Conservation (phyloP, 2,329 filamentous ascomycete species). For the Exserohilum turcica region DNA sequence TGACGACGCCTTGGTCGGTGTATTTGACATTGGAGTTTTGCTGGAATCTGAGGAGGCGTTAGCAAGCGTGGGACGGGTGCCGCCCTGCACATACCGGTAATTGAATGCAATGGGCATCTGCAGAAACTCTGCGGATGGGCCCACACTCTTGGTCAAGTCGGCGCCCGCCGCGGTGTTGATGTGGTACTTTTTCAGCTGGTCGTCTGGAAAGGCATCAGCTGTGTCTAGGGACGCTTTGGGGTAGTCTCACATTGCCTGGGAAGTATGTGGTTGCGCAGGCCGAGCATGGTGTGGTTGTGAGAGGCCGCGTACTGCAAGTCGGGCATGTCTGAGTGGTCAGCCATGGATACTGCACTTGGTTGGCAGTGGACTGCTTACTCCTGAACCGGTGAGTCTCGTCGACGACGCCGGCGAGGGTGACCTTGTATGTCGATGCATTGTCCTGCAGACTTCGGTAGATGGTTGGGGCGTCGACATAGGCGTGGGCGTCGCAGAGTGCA, state of each 20-base stretch:
- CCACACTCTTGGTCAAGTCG: conserved; percentile 69
- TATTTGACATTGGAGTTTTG: conserved; percentile 81
- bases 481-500: no score
- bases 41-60: conserved; percentile 64
- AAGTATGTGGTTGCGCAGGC: conserved; percentile 72
- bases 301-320: conserved; percentile 84
- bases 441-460: conserved; percentile 71
- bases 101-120: conserved; percentile 75
- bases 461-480: conserved; percentile 37
- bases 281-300: conserved; percentile 70
- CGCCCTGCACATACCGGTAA: conserved; percentile 50
- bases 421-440: conserved; percentile 68
- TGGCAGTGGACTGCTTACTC: conserved; percentile 51
- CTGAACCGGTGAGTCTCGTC: conserved; percentile 86
- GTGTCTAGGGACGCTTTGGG: neutral
- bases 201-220: conserved; percentile 48
- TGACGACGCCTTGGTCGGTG: conserved; percentile 49
- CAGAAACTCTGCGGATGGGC: conserved; percentile 80
- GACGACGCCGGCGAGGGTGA: conserved; percentile 74
- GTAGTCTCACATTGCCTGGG: conserved; percentile 68
- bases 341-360: neutral
- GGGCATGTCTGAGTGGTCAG: conserved; percentile 62
- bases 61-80: neutral
- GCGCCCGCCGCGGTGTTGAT: conserved; percentile 51
- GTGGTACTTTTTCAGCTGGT: conserved; percentile 67